Base-by-base conservation (phyloP, 2,329 filamentous ascomycete species). In the Aspergillus quadrilineatus region DNA sequence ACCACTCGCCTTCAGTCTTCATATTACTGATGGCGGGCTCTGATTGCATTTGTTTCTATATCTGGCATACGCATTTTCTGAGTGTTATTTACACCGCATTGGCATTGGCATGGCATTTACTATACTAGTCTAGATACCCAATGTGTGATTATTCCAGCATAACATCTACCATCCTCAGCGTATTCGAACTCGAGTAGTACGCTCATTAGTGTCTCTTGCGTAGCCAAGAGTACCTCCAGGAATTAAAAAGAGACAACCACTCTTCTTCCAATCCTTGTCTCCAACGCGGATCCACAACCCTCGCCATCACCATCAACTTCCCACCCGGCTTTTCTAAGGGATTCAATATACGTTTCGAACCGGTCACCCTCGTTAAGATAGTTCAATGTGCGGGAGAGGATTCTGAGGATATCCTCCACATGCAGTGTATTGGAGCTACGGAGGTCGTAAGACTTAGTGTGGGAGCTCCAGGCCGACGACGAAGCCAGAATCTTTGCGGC, bases 281-380 rank as follows among this genome's bases (percentile, higher is more conserved):
- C 88, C 63, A 92, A 75, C 5, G 85, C 86, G 28, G 50, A 52
- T 10, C 30, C 41, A 30, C 30, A 29, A 4, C 41, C 50, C 39
- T 80, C 80, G 50, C 79, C 79, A 55, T 84, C 76, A 46, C 34
- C 34, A 2, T 37, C 10, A 37, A 89, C 63, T 72, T 92, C 83
- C 89, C 89, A 92, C 0, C 88, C 88, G 32, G 65, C 74, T 34
- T 69, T 69, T 56, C 63, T 67, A 53, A 86, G 59, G 59, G 73
- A 61, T 59, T 71, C 59, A 51, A 75, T 56, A 77, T 78, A 69
- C 66, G 72, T 63, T 60, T 74, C 68, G 67, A 87, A 83, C 8
- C 66, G 66, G 6, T 64, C 63, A 7, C 73, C 66, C 42, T 73
- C 63, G 46, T 72, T 69, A 57, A 81, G 63, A 46, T 67, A 79